Conservation (phyloP, 2,329 filamentous ascomycete genomes). For the Hypoxylon sp. region DNA sequence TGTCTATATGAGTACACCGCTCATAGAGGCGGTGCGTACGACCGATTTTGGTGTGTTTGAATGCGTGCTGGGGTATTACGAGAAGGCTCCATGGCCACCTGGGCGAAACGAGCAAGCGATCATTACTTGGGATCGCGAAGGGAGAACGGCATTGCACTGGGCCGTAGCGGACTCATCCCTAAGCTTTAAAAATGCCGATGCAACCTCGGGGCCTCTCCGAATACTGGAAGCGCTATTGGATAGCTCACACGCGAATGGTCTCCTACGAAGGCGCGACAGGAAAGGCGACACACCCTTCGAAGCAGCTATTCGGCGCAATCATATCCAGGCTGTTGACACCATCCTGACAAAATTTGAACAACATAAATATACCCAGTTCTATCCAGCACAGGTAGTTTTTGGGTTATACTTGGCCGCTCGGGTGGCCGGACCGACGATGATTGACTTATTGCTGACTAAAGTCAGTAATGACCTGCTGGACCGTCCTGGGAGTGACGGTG, state of each 20-base stretch:
- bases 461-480: constrained; percentile 12
- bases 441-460: constrained; percentile 20
- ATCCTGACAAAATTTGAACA: constrained; percentile 28
- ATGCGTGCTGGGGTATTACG: constrained; percentile 32
- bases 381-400: constrained; percentile 21
- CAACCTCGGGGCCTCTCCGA: constrained; percentile 26
- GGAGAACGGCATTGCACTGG: constrained; percentile 29
- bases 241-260: constrained; percentile 17
- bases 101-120: constrained; percentile 27
- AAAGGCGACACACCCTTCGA: constrained; percentile 35
- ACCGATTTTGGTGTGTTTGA: constrained; percentile 33
- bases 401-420: constrained; percentile 31
- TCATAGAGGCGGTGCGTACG: constrained; percentile 36
- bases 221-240: constrained; percentile 36
- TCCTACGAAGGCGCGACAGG: constrained; percentile 19
- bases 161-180: constrained; percentile 34
- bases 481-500: constrained; percentile 5
- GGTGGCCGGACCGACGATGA: constrained; percentile 22
- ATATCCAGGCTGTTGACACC: constrained; percentile 38
- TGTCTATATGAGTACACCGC: constrained; percentile 27
- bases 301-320: constrained; percentile 28
- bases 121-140: constrained; percentile 23
- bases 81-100: constrained; percentile 15
- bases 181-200: constrained; percentile 20
- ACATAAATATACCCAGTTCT: constrained; percentile 25